Evolutionary conservation across 805 yeast species (phyloP), one percentile per base, ranked within the genome.

Genomic region (Jamesozyma spencerorum): DNA sequence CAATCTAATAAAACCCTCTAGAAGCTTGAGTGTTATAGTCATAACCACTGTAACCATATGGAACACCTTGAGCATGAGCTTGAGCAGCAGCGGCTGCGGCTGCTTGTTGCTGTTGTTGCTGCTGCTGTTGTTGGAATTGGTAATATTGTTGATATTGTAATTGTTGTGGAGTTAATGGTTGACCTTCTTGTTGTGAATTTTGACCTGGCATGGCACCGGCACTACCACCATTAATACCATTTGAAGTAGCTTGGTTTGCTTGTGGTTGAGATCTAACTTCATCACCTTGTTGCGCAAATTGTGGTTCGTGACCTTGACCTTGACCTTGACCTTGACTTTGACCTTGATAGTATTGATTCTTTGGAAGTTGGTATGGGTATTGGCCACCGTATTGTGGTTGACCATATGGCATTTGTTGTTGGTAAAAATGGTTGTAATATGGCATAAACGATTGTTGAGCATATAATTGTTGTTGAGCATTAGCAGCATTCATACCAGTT

Each of bases 311-410:
- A 17, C 36, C 42, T 37, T 49, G 54, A n/a, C n/a, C n/a, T 36
- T 47, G 54, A 24, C 41, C 20, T 18, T 47, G 48, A 28, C 32
- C 32, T 30, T 51, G 55, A 29, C 45, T 51, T 29, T 51, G 53
- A 36, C 48, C 55, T 41, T 55, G 51, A 34, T 54, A 48, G 32
- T 36, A 38, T 12, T 29, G 14, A 38, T 35, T 39, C 44, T 55
- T 57, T 44, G 59, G 60, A 27, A 51, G 53, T 45, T 57, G 63
- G 45, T 58, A 56, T 39, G 59, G 58, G 38, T 56, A 57, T 47
- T 57, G 62, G 39, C 60, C 60, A 30, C 59, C 59, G 36, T 60
- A 60, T 45, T 60, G 64, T 35, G 64, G 64, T 46, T 60, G 63
- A 31, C 54, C 63, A 39, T 59, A 59, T 40, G 63, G 63, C 58